Evolutionary conservation across 106 monocot genomes (phyloP).

Genomic region (Dendrobium chrysotoxum): DNA sequence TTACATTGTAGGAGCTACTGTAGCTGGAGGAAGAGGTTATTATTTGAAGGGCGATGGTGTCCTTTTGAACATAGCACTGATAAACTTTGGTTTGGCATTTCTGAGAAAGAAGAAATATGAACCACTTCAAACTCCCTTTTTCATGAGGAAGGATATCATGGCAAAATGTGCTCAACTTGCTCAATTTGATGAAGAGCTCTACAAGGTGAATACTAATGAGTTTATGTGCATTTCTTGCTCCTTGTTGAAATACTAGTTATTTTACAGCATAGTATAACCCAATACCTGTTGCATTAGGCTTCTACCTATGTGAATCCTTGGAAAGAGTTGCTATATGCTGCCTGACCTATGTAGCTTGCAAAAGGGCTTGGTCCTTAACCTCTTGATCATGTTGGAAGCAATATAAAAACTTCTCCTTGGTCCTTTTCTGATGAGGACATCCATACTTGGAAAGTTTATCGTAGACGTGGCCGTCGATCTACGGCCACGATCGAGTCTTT

Average conservation of each 20-base stretch:
- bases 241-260: background rate
- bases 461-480: too few relatives aligned
- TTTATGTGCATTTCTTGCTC: background rate
- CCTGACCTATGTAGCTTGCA: background rate
- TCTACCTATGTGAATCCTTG: background rate
- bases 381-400: background rate
- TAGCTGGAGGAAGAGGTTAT: slow-evolving; percentile 96
- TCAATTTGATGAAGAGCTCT: slow-evolving; percentile 98
- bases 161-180: slow-evolving; percentile 91
- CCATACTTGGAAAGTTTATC: too few relatives aligned
- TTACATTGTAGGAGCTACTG: slow-evolving; percentile 51
- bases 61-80: slow-evolving; percentile 67
- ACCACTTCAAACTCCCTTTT: slow-evolving; percentile 89
- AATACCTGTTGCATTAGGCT: background rate
- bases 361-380: background rate
- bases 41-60: slow-evolving; percentile 84
- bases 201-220: slow-evolving; percentile 48
- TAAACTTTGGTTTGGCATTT: slow-evolving; percentile 77
- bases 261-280: background rate
- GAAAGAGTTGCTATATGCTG: background rate
- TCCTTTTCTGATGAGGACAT: too few relatives aligned
- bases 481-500: too few relatives aligned
- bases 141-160: slow-evolving; percentile 98
- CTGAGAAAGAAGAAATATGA: slow-evolving; percentile 55
- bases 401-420: background rate